Conservation (phyloP, 2,329 filamentous ascomycete genomes). For the Aspergillus pseudotamarii region DNA sequence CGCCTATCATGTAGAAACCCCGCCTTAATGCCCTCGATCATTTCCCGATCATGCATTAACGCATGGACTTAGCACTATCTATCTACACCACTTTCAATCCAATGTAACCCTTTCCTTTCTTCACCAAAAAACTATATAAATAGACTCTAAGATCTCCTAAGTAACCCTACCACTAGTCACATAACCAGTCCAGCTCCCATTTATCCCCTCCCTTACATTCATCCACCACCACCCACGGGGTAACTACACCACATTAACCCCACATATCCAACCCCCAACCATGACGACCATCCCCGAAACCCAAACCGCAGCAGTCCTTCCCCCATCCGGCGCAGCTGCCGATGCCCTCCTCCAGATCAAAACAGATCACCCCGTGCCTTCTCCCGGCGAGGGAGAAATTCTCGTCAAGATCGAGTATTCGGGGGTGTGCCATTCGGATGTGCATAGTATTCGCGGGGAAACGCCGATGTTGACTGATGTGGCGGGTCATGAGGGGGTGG, state of each 20-base stretch:
- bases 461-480: slow-evolving; percentile 49
- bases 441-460: slow-evolving; percentile 48
- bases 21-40: neutral
- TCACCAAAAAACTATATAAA: neutral
- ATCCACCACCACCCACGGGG: neutral
- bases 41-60: neutral
- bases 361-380: slow-evolving; percentile 36
- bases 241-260: neutral
- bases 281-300: slow-evolving; percentile 26
- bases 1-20: neutral
- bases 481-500: slow-evolving; percentile 52
- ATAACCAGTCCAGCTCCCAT: neutral
- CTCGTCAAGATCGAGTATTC: slow-evolving; percentile 52
- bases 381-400: slow-evolving; percentile 43
- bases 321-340: slow-evolving; percentile 23
- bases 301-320: slow-evolving; percentile 36
- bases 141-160: neutral
- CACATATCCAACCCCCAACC: neutral
- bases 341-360: slow-evolving; percentile 28
- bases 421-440: slow-evolving; percentile 53
- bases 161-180: neutral
- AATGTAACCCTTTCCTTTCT: neutral
- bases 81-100: neutral
- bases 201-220: neutral
- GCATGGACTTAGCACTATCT: neutral